Evolutionary conservation across 768 basidiomycete species (phyloP), one percentile per base, ranked within the genome.

Genomic region (Tricholoma furcatifolium): DNA sequence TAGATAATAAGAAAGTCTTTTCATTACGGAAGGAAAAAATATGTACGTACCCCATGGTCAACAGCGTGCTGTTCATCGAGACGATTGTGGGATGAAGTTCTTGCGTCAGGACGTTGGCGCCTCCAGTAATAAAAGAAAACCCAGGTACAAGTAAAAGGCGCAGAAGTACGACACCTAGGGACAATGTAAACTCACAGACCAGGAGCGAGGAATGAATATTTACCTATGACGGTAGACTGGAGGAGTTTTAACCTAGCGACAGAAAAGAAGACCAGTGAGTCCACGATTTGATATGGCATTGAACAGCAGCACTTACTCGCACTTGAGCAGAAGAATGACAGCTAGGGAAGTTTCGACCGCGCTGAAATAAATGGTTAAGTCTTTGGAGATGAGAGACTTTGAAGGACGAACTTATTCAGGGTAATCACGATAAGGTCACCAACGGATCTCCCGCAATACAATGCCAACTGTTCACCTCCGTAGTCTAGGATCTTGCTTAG

Each of bases 91-190:
- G 83, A 60, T 86, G 81, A 6, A 89, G 69, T 43, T 85, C 76
- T 64, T 91, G 88, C 40, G 85, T 75, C 59, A 79, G 71, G 17
- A 88, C 70, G n/a, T 78, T 74, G 15, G 79, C 80, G 41, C 87
- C 88, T 30, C 86, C 87, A 3, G 77, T 77, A 9, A 88, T 71
- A 64, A 88, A 88, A 0, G 86, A 73, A 2, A 76, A 73, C 4
- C 88, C 88, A 0, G 87, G 87, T 46, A 88, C 74, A 23, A 91
- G 79, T 2, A 91, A 73, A 1, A 89, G 73, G 61, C 87, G 88
- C 14, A 91, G 73, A 18, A 91, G 66, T 7, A 88, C 75, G 9
- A 89, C 86, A 20, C 87, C 85, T 83, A 21, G 6, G 27, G 14
- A 18, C 6, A 20, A 31, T 38, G 12, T 36, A 23, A 15, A 46